phyloP scores from a whole-genome alignment of 2,329 filamentous ascomycete species.

The Aspergillus cejpii region DNA sequence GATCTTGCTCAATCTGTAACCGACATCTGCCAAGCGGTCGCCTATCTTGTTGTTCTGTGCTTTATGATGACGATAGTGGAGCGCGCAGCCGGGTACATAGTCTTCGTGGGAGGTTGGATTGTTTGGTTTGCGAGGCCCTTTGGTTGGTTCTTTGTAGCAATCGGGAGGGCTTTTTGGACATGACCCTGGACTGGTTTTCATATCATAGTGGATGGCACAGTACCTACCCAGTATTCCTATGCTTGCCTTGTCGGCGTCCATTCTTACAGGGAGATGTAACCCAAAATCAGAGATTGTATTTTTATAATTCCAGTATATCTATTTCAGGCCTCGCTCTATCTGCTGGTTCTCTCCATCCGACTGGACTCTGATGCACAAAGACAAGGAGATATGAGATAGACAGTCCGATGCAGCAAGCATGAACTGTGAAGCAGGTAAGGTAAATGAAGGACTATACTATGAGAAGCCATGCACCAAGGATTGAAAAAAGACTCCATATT shows the following conservation, averaged over 20 bases:
- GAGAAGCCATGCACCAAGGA: too few relatives aligned
- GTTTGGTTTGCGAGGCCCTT: constrained; percentile 33
- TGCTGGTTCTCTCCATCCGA: neutral
- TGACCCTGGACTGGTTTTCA: constrained; percentile 13
- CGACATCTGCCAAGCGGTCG: constrained; percentile 29
- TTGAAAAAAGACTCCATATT: constrained; percentile 16
- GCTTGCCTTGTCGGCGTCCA: neutral
- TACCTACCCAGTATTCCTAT: neutral
- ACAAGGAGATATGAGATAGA: too few relatives aligned
- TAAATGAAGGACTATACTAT: too few relatives aligned
- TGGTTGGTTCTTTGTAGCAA: constrained; percentile 25
- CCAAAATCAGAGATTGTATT: neutral
- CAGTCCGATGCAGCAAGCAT: too few relatives aligned
- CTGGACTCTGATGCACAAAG: neutral
- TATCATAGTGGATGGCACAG: neutral
- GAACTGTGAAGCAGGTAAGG: too few relatives aligned
- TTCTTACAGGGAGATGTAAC: neutral
- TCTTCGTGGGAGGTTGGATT: constrained; percentile 33
- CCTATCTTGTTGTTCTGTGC: constrained; percentile 31
- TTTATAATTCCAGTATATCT: neutral
- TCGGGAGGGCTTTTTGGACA: constrained; percentile 23
- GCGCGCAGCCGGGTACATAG: constrained; percentile 27
- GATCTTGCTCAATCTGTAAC: constrained; percentile 25
- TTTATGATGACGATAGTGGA: constrained; percentile 28
- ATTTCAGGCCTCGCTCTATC: neutral